Conservation (phyloP, 2,329 filamentous ascomycete species). For the Tolypocladium cylindrosporum region DNA sequence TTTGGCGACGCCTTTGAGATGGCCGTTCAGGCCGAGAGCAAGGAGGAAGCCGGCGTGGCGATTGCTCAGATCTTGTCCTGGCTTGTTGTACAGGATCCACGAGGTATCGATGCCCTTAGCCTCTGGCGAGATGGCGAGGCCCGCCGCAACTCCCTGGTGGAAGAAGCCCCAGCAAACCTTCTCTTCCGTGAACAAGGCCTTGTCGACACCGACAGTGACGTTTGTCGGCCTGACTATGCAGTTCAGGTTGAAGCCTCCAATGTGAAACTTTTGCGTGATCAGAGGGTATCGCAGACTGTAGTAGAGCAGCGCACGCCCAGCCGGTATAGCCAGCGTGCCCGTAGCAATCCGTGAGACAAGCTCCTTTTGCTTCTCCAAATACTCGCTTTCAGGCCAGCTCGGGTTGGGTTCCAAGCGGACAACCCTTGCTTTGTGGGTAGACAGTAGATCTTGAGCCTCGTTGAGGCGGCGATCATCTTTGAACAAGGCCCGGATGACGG, state of each 20-base stretch:
- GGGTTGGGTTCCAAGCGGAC: slow-evolving; percentile 68
- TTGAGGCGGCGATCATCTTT: slow-evolving; percentile 81
- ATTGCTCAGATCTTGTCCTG: slow-evolving; percentile 75
- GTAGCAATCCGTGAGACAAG: slow-evolving; percentile 78
- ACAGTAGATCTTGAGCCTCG: slow-evolving; percentile 77
- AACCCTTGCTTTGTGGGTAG: slow-evolving; percentile 69
- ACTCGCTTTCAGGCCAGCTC: slow-evolving; percentile 74
- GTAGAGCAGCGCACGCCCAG: slow-evolving; percentile 78
- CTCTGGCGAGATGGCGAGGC: slow-evolving; percentile 78
- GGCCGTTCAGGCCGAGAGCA: slow-evolving; percentile 84
- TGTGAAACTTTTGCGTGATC: slow-evolving; percentile 82
- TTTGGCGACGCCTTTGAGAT: slow-evolving; percentile 88
- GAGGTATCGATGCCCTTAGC: slow-evolving; percentile 95
- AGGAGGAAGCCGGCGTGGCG: slow-evolving; percentile 92
- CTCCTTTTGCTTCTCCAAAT: slow-evolving; percentile 86
- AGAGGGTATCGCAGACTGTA: slow-evolving; percentile 82
- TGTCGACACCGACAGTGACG: slow-evolving; percentile 88
- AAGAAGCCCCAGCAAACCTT: slow-evolving; percentile 99
- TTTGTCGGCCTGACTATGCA: slow-evolving; percentile 89
- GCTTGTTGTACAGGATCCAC: slow-evolving; percentile 98
- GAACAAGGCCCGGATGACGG: slow-evolving; percentile 80
- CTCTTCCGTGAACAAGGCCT: slow-evolving; percentile 79
- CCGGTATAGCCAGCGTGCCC: slow-evolving; percentile 78
- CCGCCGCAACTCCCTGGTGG: slow-evolving; percentile 89
- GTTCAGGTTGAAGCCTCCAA: slow-evolving; percentile 83